A percentile compares a stretch with the other conserved stretches of the same genome.
These are phyloP conservation scores for Scenedesmus sp. DNA, from an alignment of 163 green algal species.

Conservation along the genomic window DNA sequence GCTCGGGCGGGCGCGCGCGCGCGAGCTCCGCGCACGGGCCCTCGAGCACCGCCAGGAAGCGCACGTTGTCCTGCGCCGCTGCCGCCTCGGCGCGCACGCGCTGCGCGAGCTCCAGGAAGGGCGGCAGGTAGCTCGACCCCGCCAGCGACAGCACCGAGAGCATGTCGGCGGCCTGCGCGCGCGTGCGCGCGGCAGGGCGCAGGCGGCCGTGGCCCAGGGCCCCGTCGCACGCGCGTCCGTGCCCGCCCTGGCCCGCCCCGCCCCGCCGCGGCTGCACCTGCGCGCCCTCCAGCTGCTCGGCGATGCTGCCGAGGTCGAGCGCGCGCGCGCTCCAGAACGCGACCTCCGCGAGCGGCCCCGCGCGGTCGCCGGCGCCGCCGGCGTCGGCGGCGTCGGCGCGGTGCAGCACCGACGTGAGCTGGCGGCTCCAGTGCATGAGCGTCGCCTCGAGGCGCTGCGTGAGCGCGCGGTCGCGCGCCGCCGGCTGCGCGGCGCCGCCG, in stretches of 20 bases:
- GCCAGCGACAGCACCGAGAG: slow-evolving; percentile 71
- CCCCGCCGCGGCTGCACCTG: slow-evolving; percentile 27
- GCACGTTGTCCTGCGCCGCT: slow-evolving; percentile 87
- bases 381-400: slow-evolving; percentile 20
- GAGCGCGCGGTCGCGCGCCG: slow-evolving; percentile 67
- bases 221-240: too few relatives aligned
- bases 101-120: slow-evolving; percentile 80
- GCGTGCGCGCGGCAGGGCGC: too few relatives aligned
- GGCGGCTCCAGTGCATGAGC: slow-evolving; percentile 88
- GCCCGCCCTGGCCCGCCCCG: background rate
- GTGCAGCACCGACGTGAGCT: slow-evolving; percentile 50
- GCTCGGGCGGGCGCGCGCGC: slow-evolving; percentile 62
- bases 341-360: slow-evolving; percentile 77
- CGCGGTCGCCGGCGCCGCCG: slow-evolving; percentile 17
- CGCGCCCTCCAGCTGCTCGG: slow-evolving; percentile 73
- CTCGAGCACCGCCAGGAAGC: slow-evolving; percentile 82
- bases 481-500: background rate
- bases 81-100: slow-evolving; percentile 81
- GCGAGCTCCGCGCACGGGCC: slow-evolving; percentile 79
- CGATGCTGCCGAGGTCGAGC: slow-evolving; percentile 73
- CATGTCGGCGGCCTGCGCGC: slow-evolving; percentile 57
- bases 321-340: slow-evolving; percentile 84
- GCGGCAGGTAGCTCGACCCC: slow-evolving; percentile 79
- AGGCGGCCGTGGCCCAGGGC: too few relatives aligned
- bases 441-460: slow-evolving; percentile 86